phyloP scores from a whole-genome alignment of 345 rosid genomes.

The Salix suchowensis region DNA sequence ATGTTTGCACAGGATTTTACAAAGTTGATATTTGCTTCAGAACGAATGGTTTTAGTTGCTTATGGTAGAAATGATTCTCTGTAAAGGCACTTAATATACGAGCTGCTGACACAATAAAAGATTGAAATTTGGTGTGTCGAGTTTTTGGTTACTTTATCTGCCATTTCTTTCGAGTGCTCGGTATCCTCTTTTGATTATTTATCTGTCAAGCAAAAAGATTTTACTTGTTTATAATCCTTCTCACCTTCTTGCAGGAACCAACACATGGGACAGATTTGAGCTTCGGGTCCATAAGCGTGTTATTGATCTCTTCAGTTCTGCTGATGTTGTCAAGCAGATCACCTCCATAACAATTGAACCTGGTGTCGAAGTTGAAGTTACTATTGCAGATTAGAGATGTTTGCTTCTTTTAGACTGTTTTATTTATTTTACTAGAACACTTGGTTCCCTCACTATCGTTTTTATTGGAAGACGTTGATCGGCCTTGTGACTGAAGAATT shows the following conservation, averaged over 20 bases:
- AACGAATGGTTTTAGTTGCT: not conserved
- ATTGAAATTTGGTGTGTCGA: not conserved
- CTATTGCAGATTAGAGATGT: slow-evolving; percentile 37
- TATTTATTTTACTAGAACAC: slow-evolving; percentile 1
- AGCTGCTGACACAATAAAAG: not conserved
- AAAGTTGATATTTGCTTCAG: not conserved
- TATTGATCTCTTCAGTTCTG: slow-evolving; percentile 59
- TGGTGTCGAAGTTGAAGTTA: slow-evolving; percentile 65
- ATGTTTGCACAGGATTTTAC: not conserved
- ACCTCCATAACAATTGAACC: slow-evolving; percentile 61
- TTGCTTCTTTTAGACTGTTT: not conserved
- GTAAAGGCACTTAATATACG: too few species aligned
- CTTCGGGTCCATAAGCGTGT: slow-evolving; percentile 57
- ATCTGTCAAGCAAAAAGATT: not conserved
- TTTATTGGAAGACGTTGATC: not conserved
- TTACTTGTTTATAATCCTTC: not conserved
- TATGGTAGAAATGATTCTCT: not conserved
- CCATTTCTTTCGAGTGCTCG: not conserved
- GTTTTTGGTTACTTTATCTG: not conserved
- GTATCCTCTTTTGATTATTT: not conserved
- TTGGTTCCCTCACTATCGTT: not conserved
- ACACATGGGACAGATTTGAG: slow-evolving; percentile 62
- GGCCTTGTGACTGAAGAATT: not conserved
- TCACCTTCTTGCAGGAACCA: slow-evolving; percentile 37
- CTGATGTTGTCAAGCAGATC: slow-evolving; percentile 65